Conservation (phyloP, 108 stramenopile genomes). For the Bacterosira constricta region DNA sequence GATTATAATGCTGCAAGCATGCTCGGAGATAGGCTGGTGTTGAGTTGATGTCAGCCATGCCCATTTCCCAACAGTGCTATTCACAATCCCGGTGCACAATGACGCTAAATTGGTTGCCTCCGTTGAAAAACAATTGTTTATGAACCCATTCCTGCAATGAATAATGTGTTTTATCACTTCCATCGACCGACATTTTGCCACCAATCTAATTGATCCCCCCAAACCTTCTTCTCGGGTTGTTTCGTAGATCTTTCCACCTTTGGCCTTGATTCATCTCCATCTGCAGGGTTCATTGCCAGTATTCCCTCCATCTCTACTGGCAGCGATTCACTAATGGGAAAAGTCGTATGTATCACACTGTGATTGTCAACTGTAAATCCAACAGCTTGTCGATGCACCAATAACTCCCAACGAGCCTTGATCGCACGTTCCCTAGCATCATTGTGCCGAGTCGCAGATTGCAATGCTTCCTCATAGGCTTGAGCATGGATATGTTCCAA, state of each 20-base stretch:
- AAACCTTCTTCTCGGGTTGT: constrained; percentile 34
- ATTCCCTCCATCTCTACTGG: constrained; percentile 30
- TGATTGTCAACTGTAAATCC: constrained; percentile 85
- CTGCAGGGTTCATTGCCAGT: not conserved
- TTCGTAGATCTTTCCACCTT: not conserved
- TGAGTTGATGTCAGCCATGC: too few species aligned
- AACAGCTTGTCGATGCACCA: constrained; percentile 86
- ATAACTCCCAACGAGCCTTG: constrained; percentile 78
- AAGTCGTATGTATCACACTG: constrained; percentile 63
- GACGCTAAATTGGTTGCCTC: too few species aligned
- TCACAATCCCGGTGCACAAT: too few species aligned
- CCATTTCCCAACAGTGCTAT: too few species aligned
- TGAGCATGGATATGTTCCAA: constrained; percentile 16
- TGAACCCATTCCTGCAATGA: too few species aligned
- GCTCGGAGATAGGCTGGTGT: too few species aligned
- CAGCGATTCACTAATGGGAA: constrained; percentile 68
- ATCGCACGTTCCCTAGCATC: constrained; percentile 62
- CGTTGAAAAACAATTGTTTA: too few species aligned
- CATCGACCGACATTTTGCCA: constrained; percentile 77
- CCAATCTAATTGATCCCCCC: constrained; percentile 80
- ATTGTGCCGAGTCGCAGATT: constrained; percentile 63
- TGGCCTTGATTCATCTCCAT: too few species aligned
- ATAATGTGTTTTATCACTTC: constrained; percentile 54
- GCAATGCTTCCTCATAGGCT: constrained; percentile 28
- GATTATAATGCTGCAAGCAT: too few species aligned